A percentile compares a stretch with the other conserved stretches of the same genome.
Evolutionary conservation across 768 basidiomycete species (phyloP).

Genomic region (Trametopsis cervina): DNA sequence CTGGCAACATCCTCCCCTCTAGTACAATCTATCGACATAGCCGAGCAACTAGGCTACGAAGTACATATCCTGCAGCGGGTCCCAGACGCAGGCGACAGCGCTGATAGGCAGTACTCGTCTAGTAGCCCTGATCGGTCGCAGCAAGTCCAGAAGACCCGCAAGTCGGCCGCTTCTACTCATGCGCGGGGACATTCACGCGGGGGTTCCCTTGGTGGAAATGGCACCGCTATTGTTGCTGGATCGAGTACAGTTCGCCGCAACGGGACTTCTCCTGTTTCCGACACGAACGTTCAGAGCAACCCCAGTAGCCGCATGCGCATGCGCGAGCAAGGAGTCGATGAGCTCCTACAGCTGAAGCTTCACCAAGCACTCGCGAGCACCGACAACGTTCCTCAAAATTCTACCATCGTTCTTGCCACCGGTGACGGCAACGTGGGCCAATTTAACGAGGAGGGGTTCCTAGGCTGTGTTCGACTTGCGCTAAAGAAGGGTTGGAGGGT

Average conservation of each 20-base stretch:
- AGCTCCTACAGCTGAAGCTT: conserved; percentile 87
- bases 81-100: conserved; percentile 57
- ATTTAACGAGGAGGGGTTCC: conserved; percentile 89
- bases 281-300: conserved; percentile 13
- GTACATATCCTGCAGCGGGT: conserved; percentile 65
- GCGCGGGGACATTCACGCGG: conserved; percentile 14
- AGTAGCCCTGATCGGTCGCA: conserved; percentile 20
- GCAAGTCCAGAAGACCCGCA: conserved; percentile 15
- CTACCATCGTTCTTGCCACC: conserved; percentile 86
- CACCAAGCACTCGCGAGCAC: conserved; percentile 76
- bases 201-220: conserved; percentile 16
- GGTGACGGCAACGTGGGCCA: conserved; percentile 91
- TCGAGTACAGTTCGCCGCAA: conserved; percentile 10
- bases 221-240: too few relatives aligned
- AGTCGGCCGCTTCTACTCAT: not conserved
- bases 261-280: conserved; percentile 26
- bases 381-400: conserved; percentile 54
- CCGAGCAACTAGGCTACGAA: conserved; percentile 69
- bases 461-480: conserved; percentile 81
- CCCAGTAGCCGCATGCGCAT: conserved; percentile 44
- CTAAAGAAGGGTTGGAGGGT: conserved; percentile 88
- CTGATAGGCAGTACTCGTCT: conserved; percentile 39
- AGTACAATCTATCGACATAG: conserved; percentile 74
- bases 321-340: conserved; percentile 92
- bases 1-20: conserved; percentile 78